Evolutionary conservation across 768 basidiomycete species (phyloP).

Genomic region (Suillus hirtellus): DNA sequence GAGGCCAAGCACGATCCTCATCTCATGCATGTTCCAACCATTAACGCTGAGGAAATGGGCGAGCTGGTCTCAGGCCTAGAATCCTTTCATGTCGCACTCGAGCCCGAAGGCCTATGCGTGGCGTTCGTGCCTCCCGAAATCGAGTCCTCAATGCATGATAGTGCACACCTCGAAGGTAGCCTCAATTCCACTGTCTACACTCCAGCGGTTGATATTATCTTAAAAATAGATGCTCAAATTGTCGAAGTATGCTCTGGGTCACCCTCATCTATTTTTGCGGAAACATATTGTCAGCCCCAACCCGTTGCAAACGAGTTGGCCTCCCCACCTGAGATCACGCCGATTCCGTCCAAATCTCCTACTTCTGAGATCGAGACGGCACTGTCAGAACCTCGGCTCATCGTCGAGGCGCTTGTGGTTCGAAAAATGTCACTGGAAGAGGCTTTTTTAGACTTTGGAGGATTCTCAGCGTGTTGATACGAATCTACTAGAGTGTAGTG

Average conservation of each 20-base stretch:
- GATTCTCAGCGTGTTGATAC: conserved; percentile 41
- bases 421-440: conserved; percentile 77
- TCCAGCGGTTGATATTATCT: neutral
- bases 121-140: conserved; percentile 18
- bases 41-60: conserved; percentile 2
- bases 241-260: neutral
- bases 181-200: neutral
- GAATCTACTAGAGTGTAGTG: neutral
- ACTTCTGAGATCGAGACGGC: conserved; percentile 8
- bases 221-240: neutral
- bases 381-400: conserved; percentile 50
- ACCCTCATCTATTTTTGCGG: neutral
- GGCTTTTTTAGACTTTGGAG: conserved; percentile 73
- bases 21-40: conserved; percentile 20
- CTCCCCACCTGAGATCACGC: neutral
- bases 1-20: conserved; percentile 42
- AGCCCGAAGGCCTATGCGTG: conserved; percentile 15
- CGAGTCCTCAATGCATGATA: conserved; percentile 22
- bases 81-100: conserved; percentile 34
- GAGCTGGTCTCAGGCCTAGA: conserved; percentile 35
- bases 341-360: conserved; percentile 1
- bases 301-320: neutral
- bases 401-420: conserved; percentile 80
- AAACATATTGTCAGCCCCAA: neutral
- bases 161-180: conserved; percentile 3